Evolutionary conservation across 768 basidiomycete species (phyloP), one percentile per base, ranked within the genome.

Genomic region (Auriscalpium microsporum): DNA sequence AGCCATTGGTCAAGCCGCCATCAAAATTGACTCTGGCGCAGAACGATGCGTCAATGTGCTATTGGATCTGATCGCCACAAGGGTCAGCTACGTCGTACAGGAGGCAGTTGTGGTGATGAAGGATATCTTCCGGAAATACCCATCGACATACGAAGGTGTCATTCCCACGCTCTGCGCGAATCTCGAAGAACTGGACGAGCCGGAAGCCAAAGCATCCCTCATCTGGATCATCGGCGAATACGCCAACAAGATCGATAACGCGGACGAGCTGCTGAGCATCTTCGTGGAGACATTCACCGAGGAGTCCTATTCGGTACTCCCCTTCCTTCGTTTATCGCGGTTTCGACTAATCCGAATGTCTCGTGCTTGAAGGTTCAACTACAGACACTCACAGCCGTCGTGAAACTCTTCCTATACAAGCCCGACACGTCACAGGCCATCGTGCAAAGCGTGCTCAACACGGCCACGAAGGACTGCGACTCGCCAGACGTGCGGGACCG

Each of bases 211-310:
- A 67, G 87, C 95, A 2, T 87, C 94, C 10, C 96, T 99, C 84
- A 81, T 99, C 35, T 99, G 96, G 96, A 92, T 98, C 64, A 73
- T 98, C 37, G 96, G 96, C 0, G 93, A 99, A 71, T 98, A 93
- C 64, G 89, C 96, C 35, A 82, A 98, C 68, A 80, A 86, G 63
- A 98, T 99, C 10, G 60, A 61, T 35, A 99, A 99, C 60, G 94
- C 95, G 3, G 92, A 90, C 67, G 94, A 97, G 63, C 76, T 99
- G 21, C 75, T 98, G 61, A 79, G 82, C 13, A 86, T 87, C 50
- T 97, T 96, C 67, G 87, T 99, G 19, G 91, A 95, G 54, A 78
- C 86, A 2, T 98, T 98, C 72, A 86, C 80, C 33, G 96, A 99
- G 64, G 96, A 99, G 70, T 85, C 89, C 8, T 91, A 94, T 66